These are phyloP conservation scores for Borealophlyctis nickersoniae DNA, from an alignment of 192 early-diverging fungal species.

Conservation along the genomic window DNA sequence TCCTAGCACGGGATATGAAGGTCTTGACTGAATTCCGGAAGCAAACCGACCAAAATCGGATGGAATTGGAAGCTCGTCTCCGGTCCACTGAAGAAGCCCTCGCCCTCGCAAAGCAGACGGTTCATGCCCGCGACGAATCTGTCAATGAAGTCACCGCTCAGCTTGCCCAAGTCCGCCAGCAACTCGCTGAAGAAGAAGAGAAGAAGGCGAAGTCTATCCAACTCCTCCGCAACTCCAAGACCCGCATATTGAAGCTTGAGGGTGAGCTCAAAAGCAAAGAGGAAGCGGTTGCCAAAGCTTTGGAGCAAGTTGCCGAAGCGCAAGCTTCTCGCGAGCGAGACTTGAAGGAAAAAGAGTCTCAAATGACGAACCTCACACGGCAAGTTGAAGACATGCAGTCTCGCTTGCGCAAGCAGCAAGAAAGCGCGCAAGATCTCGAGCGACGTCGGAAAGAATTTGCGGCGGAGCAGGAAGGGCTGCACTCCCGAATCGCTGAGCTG, in stretches of 20 bases:
- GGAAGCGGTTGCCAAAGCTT: constrained; percentile 25
- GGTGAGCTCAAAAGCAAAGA: constrained; percentile 34
- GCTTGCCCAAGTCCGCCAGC: constrained; percentile 4
- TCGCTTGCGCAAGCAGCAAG: constrained; percentile 32
- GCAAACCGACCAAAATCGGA: constrained; percentile 10
- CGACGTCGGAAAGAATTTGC: constrained; percentile 31
- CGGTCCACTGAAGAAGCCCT: constrained; percentile 27
- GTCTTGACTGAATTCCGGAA: constrained; percentile 5
- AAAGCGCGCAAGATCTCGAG: constrained; percentile 26
- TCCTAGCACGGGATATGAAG: constrained; percentile 20
- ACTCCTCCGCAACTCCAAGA: constrained; percentile 53
- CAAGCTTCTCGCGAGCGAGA: constrained; percentile 17
- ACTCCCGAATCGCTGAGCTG: constrained; percentile 16
- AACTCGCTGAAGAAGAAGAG: constrained; percentile 49
- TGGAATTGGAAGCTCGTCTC: constrained; percentile 16
- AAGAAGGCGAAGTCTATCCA: constrained; percentile 58
- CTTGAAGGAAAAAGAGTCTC: constrained; percentile 35
- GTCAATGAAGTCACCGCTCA: constrained; percentile 7
- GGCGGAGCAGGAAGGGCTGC: constrained; percentile 10
- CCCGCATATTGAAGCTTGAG: constrained; percentile 52
- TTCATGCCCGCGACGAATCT: constrained; percentile 28
- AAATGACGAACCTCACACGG: constrained; percentile 37
- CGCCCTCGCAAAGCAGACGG: constrained; percentile 33
- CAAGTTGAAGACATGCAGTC: constrained; percentile 47
- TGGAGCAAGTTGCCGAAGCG: constrained; percentile 27